phyloP scores from a whole-genome alignment of 75 land plant species.

The Isoetes taiwanensis region DNA sequence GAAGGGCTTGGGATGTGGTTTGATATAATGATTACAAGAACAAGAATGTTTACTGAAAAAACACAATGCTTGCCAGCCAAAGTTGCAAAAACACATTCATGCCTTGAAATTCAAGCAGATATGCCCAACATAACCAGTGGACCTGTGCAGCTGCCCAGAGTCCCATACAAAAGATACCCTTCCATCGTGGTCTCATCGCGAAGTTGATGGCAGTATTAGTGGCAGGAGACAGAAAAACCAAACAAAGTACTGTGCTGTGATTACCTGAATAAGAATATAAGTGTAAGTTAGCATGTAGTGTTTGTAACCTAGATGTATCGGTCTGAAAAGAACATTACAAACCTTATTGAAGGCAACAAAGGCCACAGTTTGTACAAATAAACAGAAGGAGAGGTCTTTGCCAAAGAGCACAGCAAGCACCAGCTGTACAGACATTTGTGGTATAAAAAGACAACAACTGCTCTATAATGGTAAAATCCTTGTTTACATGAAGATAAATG shows the following conservation, averaged over 20 bases:
- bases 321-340: no score
- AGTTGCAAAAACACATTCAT: slow-evolving; percentile 71
- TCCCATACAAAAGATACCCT: slow-evolving; percentile 44
- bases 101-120: slow-evolving; percentile 80
- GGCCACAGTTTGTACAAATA: slow-evolving; percentile 88
- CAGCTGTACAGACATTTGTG: slow-evolving; percentile 76
- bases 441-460: slow-evolving; percentile 78
- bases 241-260: slow-evolving; percentile 98
- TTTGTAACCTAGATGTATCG: no score
- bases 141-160: slow-evolving; percentile 78
- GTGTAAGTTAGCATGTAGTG: no score
- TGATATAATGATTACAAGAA: slow-evolving; percentile 33
- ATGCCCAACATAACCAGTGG: slow-evolving; percentile 96
- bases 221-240: slow-evolving; percentile 98
- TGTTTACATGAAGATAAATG: slow-evolving; percentile 65
- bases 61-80: slow-evolving; percentile 77
- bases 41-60: slow-evolving; percentile 63
- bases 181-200: slow-evolving; percentile 52
- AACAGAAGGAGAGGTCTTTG: slow-evolving; percentile 68
- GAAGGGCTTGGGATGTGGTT: slow-evolving; percentile 37
- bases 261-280: no score
- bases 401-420: slow-evolving; percentile 44
- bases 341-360: slow-evolving; percentile 99
- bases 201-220: slow-evolving; percentile 72
- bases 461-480: slow-evolving; percentile 45